Conservation (phyloP, 2,329 filamentous ascomycete genomes). For the Aspergillus sp. region DNA sequence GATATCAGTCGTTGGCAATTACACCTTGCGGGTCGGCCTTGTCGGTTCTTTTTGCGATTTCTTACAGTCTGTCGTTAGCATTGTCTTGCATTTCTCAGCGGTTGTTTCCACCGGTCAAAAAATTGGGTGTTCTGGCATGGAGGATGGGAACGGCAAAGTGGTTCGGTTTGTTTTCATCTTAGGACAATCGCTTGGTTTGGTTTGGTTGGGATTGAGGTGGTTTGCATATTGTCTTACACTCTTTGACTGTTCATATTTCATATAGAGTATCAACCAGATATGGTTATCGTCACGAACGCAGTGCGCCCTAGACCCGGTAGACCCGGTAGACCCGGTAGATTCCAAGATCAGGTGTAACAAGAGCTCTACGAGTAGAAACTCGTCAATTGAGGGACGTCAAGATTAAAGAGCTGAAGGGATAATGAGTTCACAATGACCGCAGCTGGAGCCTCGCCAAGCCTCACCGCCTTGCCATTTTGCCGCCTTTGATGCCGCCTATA, state of each 20-base stretch:
- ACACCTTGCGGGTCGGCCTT: not conserved
- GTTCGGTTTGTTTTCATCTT: constrained; percentile 10
- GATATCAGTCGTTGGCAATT: not conserved
- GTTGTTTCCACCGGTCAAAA: constrained; percentile 17
- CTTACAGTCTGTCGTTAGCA: constrained; percentile 11
- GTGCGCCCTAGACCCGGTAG: no score
- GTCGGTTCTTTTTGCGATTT: not conserved
- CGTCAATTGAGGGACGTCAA: no score
- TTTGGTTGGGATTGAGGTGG: not conserved
- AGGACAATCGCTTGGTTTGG: not conserved
- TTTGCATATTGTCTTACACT: not conserved
- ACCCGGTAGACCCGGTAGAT: no score
- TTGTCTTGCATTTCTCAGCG: constrained; percentile 26
- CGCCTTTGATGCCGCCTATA: not conserved
- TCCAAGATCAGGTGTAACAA: not conserved
- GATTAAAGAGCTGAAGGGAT: no score
- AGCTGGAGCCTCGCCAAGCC: not conserved
- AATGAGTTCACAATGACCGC: constrained; percentile 1
- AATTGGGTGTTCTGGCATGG: constrained; percentile 18
- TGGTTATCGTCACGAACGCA: no score
- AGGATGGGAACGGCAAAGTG: constrained; percentile 15
- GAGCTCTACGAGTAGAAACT: constrained; percentile 2
- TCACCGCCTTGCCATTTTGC: constrained; percentile 1
- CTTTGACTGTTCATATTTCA: not conserved
- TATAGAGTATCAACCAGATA: not conserved